phyloP scores from a whole-genome alignment of 768 basidiomycete species.

The Tulasnella sp. region DNA sequence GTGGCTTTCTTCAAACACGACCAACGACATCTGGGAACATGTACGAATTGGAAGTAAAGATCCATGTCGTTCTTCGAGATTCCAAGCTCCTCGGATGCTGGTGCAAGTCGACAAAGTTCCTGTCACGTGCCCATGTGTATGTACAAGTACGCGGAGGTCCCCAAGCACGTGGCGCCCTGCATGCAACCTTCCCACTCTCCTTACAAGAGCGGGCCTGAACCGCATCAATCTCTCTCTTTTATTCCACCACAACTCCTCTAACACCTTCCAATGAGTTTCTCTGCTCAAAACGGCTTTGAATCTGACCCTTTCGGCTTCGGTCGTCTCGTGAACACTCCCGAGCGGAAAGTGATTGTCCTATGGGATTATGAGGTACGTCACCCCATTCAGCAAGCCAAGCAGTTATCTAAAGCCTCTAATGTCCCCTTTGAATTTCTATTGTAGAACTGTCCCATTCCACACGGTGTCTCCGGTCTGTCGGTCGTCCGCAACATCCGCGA shows the following conservation, averaged over 20 bases:
- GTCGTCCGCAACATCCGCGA: not conserved
- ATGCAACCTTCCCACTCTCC: not conserved
- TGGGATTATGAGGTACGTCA: not conserved
- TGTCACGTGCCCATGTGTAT: not conserved
- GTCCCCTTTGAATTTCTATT: no score
- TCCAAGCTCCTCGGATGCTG: not conserved
- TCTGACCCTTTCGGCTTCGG: not conserved
- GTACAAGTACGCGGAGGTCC: no score
- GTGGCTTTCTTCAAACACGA: no score
- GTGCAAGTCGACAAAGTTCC: not conserved
- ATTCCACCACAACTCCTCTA: not conserved
- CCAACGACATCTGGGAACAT: no score
- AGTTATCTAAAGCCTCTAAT: not conserved
- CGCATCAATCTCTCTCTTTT: not conserved
- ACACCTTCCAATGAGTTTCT: not conserved
- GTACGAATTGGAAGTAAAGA: no score
- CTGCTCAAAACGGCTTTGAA: not conserved
- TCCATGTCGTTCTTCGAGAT: not conserved
- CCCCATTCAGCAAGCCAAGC: not conserved
- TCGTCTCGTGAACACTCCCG: not conserved
- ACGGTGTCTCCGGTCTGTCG: not conserved
- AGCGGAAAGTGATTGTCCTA: not conserved
- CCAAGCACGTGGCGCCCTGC: not conserved
- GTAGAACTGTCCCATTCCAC: not conserved
- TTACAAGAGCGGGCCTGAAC: not conserved